Evolutionary conservation across 2,329 filamentous ascomycete genomes (phyloP), one percentile per base, ranked within the genome.

Genomic region (Pleoardoris graminearum): DNA sequence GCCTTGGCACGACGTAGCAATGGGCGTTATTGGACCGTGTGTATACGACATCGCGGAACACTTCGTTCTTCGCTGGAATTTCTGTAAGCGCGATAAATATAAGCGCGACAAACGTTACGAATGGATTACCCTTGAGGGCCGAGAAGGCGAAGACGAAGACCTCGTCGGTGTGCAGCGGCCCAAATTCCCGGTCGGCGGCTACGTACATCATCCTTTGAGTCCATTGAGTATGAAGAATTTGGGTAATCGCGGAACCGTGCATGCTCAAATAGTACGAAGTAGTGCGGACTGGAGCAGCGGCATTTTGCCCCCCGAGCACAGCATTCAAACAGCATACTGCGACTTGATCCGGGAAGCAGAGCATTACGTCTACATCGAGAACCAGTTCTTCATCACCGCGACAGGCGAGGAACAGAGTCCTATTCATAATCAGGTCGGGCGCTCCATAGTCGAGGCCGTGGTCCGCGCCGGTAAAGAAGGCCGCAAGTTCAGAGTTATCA

Each of bases 1-100:
- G 94, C 93, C 93, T 0, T 99, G 94, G 94, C 92, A 97, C 69
- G 94, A 99, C 70, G 91, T 97, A 3, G 82, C 90, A 8, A 95
- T 97, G 89, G 91, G 88, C 11, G 63, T 97, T n/a, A 83, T 94
- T 52, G 93, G 94, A 0, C 90, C 92, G 16, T 90, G 87, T 59
- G 90, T 96, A 10, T 91, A 93, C 69, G 93, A 97, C 67, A 94
- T 99, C 62, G 92, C 92, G 0, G 92, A 97, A 74, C 92, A 97
- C 70, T 99, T 97, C 63, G 86, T 96, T 7, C 77, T 97, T 39
- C 85, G 94, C 29, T 97, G 93, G 94, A 97, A 99, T 69, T 96
- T 96, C 66, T 82, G 93, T 76, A 97, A 97, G 76, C 85, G 93
- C 30, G 93, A 97, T 80, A 97, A 97, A 77, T 97, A 97, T 77